Evolutionary conservation across 2,329 filamentous ascomycete genomes (phyloP).

Genomic region (Pezicula neosporulosa): DNA sequence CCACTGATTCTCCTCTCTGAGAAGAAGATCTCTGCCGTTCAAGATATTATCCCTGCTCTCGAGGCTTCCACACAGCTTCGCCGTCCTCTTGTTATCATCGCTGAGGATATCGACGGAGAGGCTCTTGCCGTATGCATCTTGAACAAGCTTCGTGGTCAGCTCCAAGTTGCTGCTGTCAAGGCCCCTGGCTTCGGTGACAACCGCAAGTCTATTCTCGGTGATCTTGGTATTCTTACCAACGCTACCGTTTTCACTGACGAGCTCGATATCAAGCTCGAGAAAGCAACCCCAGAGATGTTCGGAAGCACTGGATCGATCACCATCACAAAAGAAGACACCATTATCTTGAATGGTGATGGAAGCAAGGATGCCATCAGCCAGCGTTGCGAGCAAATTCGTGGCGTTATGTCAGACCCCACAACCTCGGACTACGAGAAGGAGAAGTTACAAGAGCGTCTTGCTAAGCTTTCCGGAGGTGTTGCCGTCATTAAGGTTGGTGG

Average conservation of each 20-base stretch:
- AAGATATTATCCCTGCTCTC: constrained; percentile 97
- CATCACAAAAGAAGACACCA: constrained; percentile 99
- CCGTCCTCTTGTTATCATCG: constrained; percentile 95
- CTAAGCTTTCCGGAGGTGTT: constrained; percentile 98
- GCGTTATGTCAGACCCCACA: constrained; percentile 87
- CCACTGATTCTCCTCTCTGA: constrained; percentile 96
- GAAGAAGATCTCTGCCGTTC: constrained; percentile 99
- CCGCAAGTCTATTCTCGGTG: constrained; percentile 98
- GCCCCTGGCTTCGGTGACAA: constrained; percentile 99
- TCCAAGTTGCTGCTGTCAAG: constrained; percentile 98
- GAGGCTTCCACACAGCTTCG: constrained; percentile 95
- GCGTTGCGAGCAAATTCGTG: constrained; percentile 98
- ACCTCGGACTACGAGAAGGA: constrained; percentile 99
- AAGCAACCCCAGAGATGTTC: constrained; percentile 92
- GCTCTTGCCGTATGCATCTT: constrained; percentile 98
- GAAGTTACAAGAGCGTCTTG: constrained; percentile 99
- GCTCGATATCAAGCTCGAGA: constrained; percentile 98
- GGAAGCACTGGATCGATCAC: constrained; percentile 97
- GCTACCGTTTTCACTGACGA: constrained; percentile 97
- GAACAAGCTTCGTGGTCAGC: constrained; percentile 99
- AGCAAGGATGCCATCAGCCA: constrained; percentile 90
- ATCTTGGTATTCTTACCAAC: constrained; percentile 93
- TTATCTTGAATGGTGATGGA: constrained; percentile 95
- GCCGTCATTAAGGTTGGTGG: constrained; percentile 99
- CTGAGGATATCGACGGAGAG: constrained; percentile 98